Conservation (phyloP, 176 grass and related monocot genomes). For the Saccharum spontaneum region DNA sequence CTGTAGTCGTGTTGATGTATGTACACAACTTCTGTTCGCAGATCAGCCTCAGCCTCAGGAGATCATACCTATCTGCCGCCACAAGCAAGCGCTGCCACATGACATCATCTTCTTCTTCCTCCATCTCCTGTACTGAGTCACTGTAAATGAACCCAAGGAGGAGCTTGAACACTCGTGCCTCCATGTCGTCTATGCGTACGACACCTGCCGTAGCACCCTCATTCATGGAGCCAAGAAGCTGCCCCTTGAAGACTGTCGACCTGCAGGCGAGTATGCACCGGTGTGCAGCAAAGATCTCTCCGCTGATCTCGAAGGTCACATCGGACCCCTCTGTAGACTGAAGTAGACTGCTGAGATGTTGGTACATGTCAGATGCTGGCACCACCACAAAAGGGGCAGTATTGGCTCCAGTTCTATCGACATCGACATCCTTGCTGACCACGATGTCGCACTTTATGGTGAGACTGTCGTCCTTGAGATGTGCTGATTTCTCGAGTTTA, state of each 20-base stretch:
- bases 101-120: not conserved
- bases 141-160: constrained; percentile 39
- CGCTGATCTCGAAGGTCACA: constrained; percentile 37
- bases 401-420: too few species aligned
- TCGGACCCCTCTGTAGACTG: constrained; percentile 26
- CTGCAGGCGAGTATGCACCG: constrained; percentile 41
- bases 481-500: too few species aligned
- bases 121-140: constrained; percentile 14
- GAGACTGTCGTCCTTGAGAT: too few species aligned
- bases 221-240: constrained; percentile 30
- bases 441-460: too few species aligned
- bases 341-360: constrained; percentile 14
- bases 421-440: too few species aligned
- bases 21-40: not conserved
- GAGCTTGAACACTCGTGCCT: constrained; percentile 36
- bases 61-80: constrained; percentile 34
- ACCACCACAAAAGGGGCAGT: too few species aligned
- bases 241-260: constrained; percentile 41
- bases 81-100: constrained; percentile 35
- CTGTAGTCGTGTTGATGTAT: constrained; percentile 12
- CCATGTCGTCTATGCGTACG: constrained; percentile 40
- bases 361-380: not conserved
- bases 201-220: not conserved
- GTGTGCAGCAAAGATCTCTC: constrained; percentile 37
- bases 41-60: not conserved